Base-by-base conservation (phyloP, 805 yeast species). In the Cyberlindnera veronae region DNA sequence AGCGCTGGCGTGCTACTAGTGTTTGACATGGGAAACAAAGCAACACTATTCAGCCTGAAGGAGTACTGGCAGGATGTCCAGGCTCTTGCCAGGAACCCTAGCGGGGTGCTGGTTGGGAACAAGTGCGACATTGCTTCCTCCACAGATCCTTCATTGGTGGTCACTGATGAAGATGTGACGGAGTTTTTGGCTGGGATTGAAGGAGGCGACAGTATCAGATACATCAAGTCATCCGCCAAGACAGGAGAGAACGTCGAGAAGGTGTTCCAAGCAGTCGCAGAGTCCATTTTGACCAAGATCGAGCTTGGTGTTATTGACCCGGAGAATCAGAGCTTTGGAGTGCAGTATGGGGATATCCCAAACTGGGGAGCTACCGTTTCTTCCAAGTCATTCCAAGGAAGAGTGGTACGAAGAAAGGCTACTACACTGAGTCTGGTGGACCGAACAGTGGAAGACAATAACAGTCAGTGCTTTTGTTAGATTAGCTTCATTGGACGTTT, bases 321-420 rank as follows among this genome's bases (percentile, higher is more conserved):
- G 0, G 76, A 73, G 42, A 63, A 65, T 39, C 61, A 63, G 15
- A 65, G 63, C 33, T 60, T 62, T 28, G 79, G 79, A 2, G 76
- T 73, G 3, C 79, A 74, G 44, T 73, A 71, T 42, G 79, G 79
- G n/a, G 72, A 69, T 36, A 26, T 49, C 5, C 65, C 69, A n/a
- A 37, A 34, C 31, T 41, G 46, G 44, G 37, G 41, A 6, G 37
- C n/a, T 27, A 45, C 44, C n/a, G 29, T 41, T 2, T 23, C 45
- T 5, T 21, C 45, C 5, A 34, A 33, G 26, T 24, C 34, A 14
- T 41, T 45, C 36, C 30, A 34, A 12, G 30, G 34, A 30, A 15
- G 19, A 17, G 22, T 38, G 12, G 35, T 48, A 23, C 28, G 45
- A 22, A 36, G 46, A 29, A 49, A 49, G 20, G n/a, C 38, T 11